These are phyloP conservation scores for Triangularia setosa DNA, from an alignment of 2,329 filamentous ascomycete species.

Conservation along the genomic window DNA sequence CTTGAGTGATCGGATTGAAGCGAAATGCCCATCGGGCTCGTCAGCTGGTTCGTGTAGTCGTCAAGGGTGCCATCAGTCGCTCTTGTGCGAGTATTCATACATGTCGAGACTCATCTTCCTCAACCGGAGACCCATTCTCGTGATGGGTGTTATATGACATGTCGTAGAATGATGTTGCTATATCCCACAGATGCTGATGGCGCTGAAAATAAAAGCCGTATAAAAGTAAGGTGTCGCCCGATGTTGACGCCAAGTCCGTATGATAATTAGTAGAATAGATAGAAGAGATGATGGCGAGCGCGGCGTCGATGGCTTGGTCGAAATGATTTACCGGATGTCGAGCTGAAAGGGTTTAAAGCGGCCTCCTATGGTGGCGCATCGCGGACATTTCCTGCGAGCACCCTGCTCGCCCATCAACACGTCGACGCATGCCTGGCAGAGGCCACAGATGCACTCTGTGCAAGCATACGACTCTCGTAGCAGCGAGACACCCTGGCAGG, in stretches of 20 bases:
- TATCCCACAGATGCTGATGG: neutral
- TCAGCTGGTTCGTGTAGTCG: neutral
- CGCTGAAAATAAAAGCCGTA: neutral
- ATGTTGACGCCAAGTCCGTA: neutral
- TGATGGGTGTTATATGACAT: neutral
- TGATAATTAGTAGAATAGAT: neutral
- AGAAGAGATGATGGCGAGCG: neutral
- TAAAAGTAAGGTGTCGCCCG: neutral
- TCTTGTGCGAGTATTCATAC: neutral
- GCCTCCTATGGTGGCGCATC: constrained; percentile 73
- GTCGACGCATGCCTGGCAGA: constrained; percentile 85
- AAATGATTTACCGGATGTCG: constrained; percentile 50
- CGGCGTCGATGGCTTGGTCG: neutral
- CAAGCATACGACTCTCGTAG: constrained; percentile 87
- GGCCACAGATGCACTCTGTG: constrained; percentile 91
- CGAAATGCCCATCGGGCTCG: neutral
- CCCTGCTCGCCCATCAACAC: constrained; percentile 73
- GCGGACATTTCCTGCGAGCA: constrained; percentile 71
- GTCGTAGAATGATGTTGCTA: neutral
- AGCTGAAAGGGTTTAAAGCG: constrained; percentile 82
- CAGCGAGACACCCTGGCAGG: constrained; percentile 72
- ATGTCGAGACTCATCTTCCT: neutral
- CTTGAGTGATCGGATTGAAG: neutral
- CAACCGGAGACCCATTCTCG: neutral
- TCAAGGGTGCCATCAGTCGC: neutral